These are phyloP conservation scores for Oryza meridionalis DNA, from an alignment of 176 grass and related monocot genomes.

Conservation along the genomic window DNA sequence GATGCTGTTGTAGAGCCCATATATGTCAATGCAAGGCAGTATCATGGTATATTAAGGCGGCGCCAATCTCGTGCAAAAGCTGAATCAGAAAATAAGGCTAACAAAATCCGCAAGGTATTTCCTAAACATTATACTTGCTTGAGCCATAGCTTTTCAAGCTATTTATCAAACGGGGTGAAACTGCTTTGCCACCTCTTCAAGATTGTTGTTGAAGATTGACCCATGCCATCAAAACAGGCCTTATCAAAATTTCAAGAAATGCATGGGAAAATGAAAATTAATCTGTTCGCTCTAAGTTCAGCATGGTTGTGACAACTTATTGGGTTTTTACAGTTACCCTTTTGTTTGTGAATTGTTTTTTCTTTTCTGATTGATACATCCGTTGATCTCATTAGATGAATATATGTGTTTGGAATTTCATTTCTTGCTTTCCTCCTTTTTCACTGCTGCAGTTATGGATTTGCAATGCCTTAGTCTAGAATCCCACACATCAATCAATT, in stretches of 20 bases:
- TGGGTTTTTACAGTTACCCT: too few relatives aligned
- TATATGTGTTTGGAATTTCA: neutral
- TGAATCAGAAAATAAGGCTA: constrained; percentile 12
- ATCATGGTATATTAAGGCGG: constrained; percentile 16
- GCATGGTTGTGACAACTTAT: too few relatives aligned
- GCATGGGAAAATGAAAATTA: neutral
- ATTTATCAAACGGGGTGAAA: neutral
- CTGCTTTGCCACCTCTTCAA: neutral
- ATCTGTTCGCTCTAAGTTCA: too few relatives aligned
- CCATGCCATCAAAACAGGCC: too few relatives aligned
- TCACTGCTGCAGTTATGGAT: neutral
- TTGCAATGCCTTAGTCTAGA: neutral
- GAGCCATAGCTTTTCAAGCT: neutral
- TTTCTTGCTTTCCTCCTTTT: neutral
- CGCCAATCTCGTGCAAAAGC: constrained; percentile 14
- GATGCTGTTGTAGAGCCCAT: constrained; percentile 1
- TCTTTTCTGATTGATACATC: neutral
- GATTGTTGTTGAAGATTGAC: neutral
- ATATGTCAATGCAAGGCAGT: constrained; percentile 14
- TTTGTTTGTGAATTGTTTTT: neutral
- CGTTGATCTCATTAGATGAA: neutral
- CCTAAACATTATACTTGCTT: neutral
- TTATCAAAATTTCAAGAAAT: neutral
- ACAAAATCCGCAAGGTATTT: constrained; percentile 12
- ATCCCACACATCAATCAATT: neutral